A percentile compares a stretch with the other conserved stretches of the same genome.
These are phyloP conservation scores for Zopfia rhizophila DNA, from an alignment of 2,329 filamentous ascomycete species.

Conservation along the genomic window DNA sequence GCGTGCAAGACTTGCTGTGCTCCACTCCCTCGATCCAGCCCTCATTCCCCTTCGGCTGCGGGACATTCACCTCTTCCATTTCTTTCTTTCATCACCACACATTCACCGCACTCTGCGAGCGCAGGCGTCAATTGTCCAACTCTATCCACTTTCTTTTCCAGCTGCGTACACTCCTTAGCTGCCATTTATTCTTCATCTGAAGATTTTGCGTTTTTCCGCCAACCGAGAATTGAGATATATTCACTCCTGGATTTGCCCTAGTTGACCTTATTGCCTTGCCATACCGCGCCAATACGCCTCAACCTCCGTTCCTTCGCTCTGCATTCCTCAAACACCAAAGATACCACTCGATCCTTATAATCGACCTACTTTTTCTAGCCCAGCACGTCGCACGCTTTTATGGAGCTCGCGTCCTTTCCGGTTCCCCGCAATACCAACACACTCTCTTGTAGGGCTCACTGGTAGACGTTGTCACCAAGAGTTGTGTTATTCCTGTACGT, in stretches of 20 bases:
- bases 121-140: slow-evolving; percentile 18
- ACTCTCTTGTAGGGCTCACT: slow-evolving; percentile 14
- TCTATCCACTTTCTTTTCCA: slow-evolving; percentile 11
- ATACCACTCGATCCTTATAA: slow-evolving; percentile 3
- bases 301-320: slow-evolving; percentile 9
- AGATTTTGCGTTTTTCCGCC: slow-evolving; percentile 29
- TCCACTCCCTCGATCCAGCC: neutral
- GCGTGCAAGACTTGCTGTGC: neutral
- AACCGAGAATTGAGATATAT: slow-evolving; percentile 15
- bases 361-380: slow-evolving; percentile 2
- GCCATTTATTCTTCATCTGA: no score
- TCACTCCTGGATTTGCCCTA: slow-evolving; percentile 5
- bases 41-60: neutral
- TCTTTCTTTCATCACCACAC: slow-evolving; percentile 18
- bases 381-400: slow-evolving; percentile 31
- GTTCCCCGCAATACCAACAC: slow-evolving; percentile 18
- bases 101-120: slow-evolving; percentile 27
- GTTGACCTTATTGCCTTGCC: slow-evolving; percentile 11
- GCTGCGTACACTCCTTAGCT: slow-evolving; percentile 20
- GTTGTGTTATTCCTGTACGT: slow-evolving; percentile 23
- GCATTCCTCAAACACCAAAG: slow-evolving; percentile 11
- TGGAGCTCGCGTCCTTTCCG: slow-evolving; percentile 37
- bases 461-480: slow-evolving; percentile 10
- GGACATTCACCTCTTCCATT: slow-evolving; percentile 9
- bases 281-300: slow-evolving; percentile 3